phyloP scores from a whole-genome alignment of 306 rosid species.

The Vigna radiata region DNA sequence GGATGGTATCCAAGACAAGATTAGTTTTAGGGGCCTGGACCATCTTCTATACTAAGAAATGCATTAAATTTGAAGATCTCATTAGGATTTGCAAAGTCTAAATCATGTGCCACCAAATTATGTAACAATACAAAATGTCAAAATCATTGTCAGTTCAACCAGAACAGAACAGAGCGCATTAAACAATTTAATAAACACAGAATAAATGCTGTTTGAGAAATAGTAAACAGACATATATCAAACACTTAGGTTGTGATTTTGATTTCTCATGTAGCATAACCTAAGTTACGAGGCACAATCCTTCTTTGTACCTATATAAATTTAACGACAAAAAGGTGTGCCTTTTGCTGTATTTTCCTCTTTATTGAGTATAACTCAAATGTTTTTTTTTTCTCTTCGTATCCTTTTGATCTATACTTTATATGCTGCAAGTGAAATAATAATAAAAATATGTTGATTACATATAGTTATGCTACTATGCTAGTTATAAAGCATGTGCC shows the following conservation, averaged over 20 bases:
- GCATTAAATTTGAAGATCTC: conserved; percentile 41
- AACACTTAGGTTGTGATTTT: conserved; percentile 9
- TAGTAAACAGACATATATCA: conserved; percentile 38
- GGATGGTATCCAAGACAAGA: conserved; percentile 37
- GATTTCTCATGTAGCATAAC: background rate
- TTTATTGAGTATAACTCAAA: background rate
- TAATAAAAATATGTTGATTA: background rate
- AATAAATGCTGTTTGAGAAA: conserved; percentile 37
- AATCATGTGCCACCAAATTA: conserved; percentile 45
- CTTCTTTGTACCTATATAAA: background rate
- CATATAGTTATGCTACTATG: conserved; percentile 30
- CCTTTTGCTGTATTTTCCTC: background rate
- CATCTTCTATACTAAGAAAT: conserved; percentile 35
- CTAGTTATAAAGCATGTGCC: conserved; percentile 36
- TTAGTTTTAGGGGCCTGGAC: conserved; percentile 39
- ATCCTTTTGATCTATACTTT: background rate
- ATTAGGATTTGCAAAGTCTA: conserved; percentile 40
- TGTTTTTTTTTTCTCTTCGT: background rate
- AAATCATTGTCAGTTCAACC: conserved; percentile 36
- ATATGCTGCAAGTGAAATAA: background rate
- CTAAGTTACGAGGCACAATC: background rate
- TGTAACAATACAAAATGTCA: conserved; percentile 38
- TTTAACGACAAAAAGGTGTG: background rate
- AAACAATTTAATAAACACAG: conserved; percentile 31
- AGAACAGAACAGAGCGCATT: conserved; percentile 1